A percentile compares a stretch with the other conserved stretches of the same genome.
These are phyloP conservation scores for Penicillium longicatenatum DNA, from an alignment of 495 filamentous ascomycete species.

Conservation along the genomic window DNA sequence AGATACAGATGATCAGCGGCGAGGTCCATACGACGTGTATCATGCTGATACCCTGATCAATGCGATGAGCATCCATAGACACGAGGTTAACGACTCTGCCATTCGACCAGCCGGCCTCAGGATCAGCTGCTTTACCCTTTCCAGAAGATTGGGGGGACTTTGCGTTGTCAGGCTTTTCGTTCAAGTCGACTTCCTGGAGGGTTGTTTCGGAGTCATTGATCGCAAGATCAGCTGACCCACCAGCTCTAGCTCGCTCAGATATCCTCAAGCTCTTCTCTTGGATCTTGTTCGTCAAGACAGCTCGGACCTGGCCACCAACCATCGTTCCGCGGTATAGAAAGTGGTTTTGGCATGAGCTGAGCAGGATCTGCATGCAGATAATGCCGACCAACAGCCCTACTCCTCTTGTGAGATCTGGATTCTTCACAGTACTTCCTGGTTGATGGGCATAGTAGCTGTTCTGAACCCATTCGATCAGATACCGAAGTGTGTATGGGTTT, in stretches of 20 bases:
- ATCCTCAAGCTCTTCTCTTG: constrained; percentile 5
- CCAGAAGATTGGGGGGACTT: neutral
- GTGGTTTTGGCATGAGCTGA: constrained; percentile 1
- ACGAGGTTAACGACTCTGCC: neutral
- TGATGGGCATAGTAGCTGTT: neutral
- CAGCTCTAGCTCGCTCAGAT: constrained; percentile 2
- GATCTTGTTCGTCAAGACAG: neutral
- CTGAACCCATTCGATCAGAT: neutral
- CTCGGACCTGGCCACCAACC: constrained; percentile 1
- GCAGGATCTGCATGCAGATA: neutral
- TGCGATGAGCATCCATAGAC: neutral
- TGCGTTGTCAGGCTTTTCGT: neutral
- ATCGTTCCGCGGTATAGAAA: neutral
- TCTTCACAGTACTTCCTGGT: neutral
- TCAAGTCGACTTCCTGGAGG: neutral
- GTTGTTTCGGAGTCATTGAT: neutral
- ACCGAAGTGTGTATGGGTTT: neutral
- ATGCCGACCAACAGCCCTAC: constrained; percentile 1
- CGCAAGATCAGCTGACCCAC: neutral
- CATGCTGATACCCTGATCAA: constrained; percentile 1
- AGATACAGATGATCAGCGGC: neutral
- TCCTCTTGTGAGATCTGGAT: neutral
- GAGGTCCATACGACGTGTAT: neutral
- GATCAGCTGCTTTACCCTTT: neutral
- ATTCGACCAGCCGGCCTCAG: constrained; percentile 1